Evolutionary conservation across 192 early-diverging fungal species (phyloP), one percentile per base, ranked within the genome.

Genomic region (Rhizophagus sp.): DNA sequence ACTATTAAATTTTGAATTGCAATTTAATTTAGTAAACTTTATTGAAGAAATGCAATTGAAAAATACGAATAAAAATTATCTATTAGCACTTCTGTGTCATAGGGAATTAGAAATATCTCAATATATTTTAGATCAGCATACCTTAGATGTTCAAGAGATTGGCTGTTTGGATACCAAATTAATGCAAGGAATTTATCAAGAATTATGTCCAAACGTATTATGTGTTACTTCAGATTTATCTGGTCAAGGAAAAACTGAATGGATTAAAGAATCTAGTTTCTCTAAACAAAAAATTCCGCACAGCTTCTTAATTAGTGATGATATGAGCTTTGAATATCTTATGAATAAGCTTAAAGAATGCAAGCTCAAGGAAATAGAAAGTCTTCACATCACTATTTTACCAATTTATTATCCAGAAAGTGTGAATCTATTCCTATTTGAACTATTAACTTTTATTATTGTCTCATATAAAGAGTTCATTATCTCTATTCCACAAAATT

Each of bases 181-280:
- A 0, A 80, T 80, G 79, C 30, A 25, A 27, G 50, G 12, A 24
- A 73, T 80, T 30, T 75, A 75, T 17, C 11, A 19, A 33, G 50
- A 75, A 75, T 30, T 80, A 24, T 80, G 79, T 73, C 79, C 79
- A 52, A 75, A 67, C 39, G 61, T 80, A 17, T 57, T 30, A 34
- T 62, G 67, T 13, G 47, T 80, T 12, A 62, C 79, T 44, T 80
- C 79, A 41, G 27, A 76, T 80, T 61, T 57, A 34, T 73, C 79
- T 50, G 79, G 67, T 17, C 65, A 72, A 62, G 79, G 79, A 8
- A 80, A 80, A 52, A 80, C 79, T 33, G 79, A 80, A 25, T 80
- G 70, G 47, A 80, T 80, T 15, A 75, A 75, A 27, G 27, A 71
- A 62, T 1, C 49, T 50, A 62, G 68, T 36, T 57, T 71, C 17